Percentiles rank a stretch among this genome's conserved stretches.
phyloP scores from a whole-genome alignment of 495 filamentous ascomycete genomes.

The Tuber aestivum region DNA sequence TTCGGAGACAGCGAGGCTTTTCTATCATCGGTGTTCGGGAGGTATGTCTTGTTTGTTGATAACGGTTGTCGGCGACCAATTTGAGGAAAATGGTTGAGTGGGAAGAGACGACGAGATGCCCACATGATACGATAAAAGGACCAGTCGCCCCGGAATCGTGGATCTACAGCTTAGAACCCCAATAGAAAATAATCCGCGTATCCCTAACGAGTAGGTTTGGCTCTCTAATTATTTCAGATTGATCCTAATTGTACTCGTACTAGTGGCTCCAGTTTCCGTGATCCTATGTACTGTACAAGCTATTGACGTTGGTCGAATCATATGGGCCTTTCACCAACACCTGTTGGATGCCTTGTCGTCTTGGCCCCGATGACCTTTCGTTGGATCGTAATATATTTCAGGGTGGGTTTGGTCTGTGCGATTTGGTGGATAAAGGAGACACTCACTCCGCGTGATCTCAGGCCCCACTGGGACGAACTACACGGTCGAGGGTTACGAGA shows the following conservation, averaged over 20 bases:
- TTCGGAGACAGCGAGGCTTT: slow-evolving; percentile 7
- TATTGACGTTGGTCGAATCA: not conserved
- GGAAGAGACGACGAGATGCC: slow-evolving; percentile 13
- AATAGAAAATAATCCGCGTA: not conserved
- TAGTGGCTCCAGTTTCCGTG: slow-evolving; percentile 5
- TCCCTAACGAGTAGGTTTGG: not conserved
- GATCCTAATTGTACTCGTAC: slow-evolving; percentile 1
- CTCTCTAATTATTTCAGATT: not conserved
- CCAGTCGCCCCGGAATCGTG: slow-evolving; percentile 3
- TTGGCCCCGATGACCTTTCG: not conserved
- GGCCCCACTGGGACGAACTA: slow-evolving; percentile 7
- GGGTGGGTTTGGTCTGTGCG: not conserved
- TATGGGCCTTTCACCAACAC: slow-evolving; percentile 14
- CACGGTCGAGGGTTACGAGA: not conserved
- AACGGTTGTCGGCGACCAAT: not conserved
- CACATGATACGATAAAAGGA: not conserved
- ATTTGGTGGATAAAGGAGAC: not conserved
- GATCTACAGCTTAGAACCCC: slow-evolving; percentile 4
- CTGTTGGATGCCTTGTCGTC: not conserved
- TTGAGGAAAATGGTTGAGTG: not conserved
- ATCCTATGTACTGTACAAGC: slow-evolving; percentile 12
- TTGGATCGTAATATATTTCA: slow-evolving; percentile 13
- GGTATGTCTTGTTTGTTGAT: not conserved
- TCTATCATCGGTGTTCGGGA: not conserved
- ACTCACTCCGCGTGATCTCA: not conserved